Evolutionary conservation across 306 rosid species (phyloP).

Genomic region (Casuarina equisetifolia): DNA sequence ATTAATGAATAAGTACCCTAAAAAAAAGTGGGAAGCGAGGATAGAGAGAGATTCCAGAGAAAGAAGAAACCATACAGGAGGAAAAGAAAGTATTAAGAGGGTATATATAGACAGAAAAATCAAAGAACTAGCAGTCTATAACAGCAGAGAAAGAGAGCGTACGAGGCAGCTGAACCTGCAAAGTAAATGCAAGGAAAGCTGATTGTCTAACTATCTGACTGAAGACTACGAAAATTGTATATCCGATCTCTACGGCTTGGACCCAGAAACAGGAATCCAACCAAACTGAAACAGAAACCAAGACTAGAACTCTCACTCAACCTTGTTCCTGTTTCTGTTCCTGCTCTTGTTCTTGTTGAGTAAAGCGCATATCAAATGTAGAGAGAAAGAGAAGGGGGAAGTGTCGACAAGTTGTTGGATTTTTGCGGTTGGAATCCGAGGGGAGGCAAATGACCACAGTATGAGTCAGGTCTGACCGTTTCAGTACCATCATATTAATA

Average conservation of each 20-base stretch:
- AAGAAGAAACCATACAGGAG: neutral
- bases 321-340: neutral
- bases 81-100: neutral
- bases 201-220: neutral
- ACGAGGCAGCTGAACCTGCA: slow-evolving; percentile 26
- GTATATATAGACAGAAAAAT: neutral
- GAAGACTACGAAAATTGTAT: slow-evolving; percentile 17
- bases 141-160: neutral
- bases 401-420: slow-evolving; percentile 15
- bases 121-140: neutral
- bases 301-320: neutral
- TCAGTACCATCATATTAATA: slow-evolving; percentile 12
- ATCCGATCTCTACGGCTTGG: slow-evolving; percentile 12
- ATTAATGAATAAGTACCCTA: neutral
- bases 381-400: neutral
- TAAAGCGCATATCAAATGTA: slow-evolving; percentile 11
- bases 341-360: slow-evolving; percentile 11
- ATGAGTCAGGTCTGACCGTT: slow-evolving; percentile 40
- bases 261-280: slow-evolving; percentile 7
- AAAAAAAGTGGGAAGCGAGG: slow-evolving; percentile 9
- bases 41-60: neutral
- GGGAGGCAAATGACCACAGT: slow-evolving; percentile 32
- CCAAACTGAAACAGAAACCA: slow-evolving; percentile 13
- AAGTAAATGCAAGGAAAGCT: slow-evolving; percentile 23
- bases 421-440: slow-evolving; percentile 31